Conservation (phyloP, 2,329 filamentous ascomycete species). For the Tolypocladium tropicale region DNA sequence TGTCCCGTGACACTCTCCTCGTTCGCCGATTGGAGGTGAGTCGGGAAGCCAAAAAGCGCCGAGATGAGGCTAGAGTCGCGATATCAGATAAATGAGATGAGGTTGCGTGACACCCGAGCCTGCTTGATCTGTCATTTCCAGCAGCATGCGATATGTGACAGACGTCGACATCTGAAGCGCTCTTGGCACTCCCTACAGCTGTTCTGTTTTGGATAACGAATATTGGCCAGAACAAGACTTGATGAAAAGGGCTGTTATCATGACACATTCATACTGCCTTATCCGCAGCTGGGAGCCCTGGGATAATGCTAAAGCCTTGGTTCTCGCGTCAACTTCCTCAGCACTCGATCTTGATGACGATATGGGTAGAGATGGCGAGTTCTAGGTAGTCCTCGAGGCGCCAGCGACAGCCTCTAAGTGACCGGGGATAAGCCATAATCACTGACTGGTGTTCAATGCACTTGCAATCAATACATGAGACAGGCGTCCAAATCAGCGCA, state of each 20-base stretch:
- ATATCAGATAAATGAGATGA: slow-evolving; percentile 1
- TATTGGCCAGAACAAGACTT: too few species aligned
- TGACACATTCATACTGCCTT: too few species aligned
- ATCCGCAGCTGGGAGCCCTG: too few species aligned
- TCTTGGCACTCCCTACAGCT: background rate
- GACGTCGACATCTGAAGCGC: slow-evolving; percentile 1
- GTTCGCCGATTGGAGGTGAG: background rate
- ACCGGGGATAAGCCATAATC: background rate
- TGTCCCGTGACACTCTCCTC: background rate
- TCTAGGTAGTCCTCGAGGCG: too few species aligned
- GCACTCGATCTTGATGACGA: too few species aligned
- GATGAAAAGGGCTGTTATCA: too few species aligned
- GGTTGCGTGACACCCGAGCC: background rate
- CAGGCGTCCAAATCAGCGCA: background rate
- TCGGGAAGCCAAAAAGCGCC: background rate
- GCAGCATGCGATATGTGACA: slow-evolving; percentile 7
- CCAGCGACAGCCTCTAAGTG: too few species aligned
- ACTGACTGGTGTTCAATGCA: background rate
- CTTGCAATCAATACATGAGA: background rate
- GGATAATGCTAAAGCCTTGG: too few species aligned
- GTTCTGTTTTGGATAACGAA: background rate
- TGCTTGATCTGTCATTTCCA: slow-evolving; percentile 7
- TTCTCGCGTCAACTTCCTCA: too few species aligned
- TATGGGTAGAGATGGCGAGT: too few species aligned
- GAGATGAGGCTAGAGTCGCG: background rate